A percentile compares a stretch with the other conserved stretches of the same genome.
Conservation (phyloP, 495 filamentous ascomycete species). For the Penicillium robsamsonii region DNA sequence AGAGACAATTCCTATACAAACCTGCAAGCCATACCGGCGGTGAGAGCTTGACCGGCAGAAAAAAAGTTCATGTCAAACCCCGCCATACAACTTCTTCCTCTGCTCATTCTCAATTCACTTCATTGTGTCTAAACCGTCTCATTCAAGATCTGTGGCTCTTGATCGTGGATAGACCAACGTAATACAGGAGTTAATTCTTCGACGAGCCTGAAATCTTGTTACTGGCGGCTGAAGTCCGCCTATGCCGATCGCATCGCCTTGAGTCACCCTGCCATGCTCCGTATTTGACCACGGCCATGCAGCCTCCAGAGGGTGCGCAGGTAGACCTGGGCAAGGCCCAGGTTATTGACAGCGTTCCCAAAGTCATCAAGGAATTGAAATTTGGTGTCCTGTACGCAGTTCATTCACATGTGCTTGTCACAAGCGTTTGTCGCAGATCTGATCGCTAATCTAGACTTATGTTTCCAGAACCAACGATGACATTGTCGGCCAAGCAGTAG, state of each 20-base stretch:
- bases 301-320: slow-evolving; percentile 49
- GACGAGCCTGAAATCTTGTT: background rate
- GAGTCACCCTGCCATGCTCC: slow-evolving; percentile 43
- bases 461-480: slow-evolving; percentile 73
- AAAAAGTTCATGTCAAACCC: slow-evolving; percentile 37
- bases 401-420: slow-evolving; percentile 12
- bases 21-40: slow-evolving; percentile 8
- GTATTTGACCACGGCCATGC: slow-evolving; percentile 44
- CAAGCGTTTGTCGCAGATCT: slow-evolving; percentile 10
- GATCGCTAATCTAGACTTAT: slow-evolving; percentile 26
- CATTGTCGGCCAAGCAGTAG: slow-evolving; percentile 87
- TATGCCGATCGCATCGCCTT: slow-evolving; percentile 27
- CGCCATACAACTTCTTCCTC: slow-evolving; percentile 21
- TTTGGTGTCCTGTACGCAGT: slow-evolving; percentile 80
- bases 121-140: background rate
- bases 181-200: background rate
- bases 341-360: slow-evolving; percentile 80
- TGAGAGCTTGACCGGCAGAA: slow-evolving; percentile 29
- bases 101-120: slow-evolving; percentile 8
- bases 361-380: slow-evolving; percentile 87
- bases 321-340: slow-evolving; percentile 74
- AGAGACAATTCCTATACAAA: background rate
- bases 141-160: background rate
- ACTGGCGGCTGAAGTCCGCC: slow-evolving; percentile 23
- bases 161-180: background rate